Evolutionary conservation across 108 stramenopile species (phyloP).

Genomic region (Aurantiochytrium sp.): DNA sequence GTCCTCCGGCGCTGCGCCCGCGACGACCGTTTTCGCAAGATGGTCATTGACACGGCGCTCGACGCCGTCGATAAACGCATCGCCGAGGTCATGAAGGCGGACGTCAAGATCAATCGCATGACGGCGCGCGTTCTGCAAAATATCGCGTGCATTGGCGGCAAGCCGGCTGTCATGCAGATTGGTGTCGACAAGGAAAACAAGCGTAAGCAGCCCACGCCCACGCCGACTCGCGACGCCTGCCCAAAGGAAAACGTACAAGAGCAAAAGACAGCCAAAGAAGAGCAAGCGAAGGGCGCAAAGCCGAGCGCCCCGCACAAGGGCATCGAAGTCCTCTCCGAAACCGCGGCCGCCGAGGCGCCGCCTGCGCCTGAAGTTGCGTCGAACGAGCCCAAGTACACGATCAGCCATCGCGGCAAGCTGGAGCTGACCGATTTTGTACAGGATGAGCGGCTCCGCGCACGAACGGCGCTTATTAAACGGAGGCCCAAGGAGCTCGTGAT

Average conservation of each 20-base stretch:
- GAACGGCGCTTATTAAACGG: neutral
- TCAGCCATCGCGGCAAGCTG: neutral
- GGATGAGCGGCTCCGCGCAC: neutral
- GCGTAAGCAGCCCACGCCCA: neutral
- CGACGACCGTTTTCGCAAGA: constrained; percentile 35
- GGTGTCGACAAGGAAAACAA: neutral
- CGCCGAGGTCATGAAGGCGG: neutral
- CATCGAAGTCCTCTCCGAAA: neutral
- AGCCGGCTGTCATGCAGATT: constrained; percentile 30
- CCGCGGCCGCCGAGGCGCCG: neutral
- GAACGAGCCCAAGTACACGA: neutral
- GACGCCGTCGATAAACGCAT: constrained; percentile 30
- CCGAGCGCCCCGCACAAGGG: too few relatives aligned
- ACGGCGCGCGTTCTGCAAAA: constrained; percentile 41
- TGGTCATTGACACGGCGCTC: constrained; percentile 41
- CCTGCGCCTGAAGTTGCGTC: neutral
- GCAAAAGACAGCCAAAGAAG: neutral
- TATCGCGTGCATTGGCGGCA: constrained; percentile 38
- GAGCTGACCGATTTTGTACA: neutral
- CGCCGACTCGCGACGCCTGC: too few relatives aligned
- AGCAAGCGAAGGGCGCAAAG: neutral
- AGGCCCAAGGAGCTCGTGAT: constrained; percentile 37
- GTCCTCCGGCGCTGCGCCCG: neutral
- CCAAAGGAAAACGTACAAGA: too few relatives aligned
- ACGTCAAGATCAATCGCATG: constrained; percentile 17